Evolutionary conservation across 2,329 filamentous ascomycete genomes (phyloP).

Genomic region (Lasiodiplodia sp.): DNA sequence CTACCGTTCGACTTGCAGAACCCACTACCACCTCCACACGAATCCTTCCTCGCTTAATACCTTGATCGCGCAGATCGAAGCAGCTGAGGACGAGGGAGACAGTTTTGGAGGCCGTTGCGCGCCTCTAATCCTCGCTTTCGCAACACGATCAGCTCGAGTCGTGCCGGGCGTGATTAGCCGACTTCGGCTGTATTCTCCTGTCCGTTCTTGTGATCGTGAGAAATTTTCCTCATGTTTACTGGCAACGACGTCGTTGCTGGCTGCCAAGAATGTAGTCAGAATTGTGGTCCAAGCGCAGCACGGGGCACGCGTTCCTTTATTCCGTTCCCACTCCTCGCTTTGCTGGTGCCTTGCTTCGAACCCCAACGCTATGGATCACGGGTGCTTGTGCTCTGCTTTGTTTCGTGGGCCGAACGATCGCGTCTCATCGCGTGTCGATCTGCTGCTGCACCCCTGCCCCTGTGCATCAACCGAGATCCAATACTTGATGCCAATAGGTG

Average conservation of each 20-base stretch:
- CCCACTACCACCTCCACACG: not conserved
- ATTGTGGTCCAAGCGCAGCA: not conserved
- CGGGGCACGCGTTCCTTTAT: slow-evolving; percentile 20
- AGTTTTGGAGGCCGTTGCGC: not conserved
- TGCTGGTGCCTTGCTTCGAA: slow-evolving; percentile 19
- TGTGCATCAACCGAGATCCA: slow-evolving; percentile 12
- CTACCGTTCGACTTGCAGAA: not conserved
- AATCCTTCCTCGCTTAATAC: not conserved
- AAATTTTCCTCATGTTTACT: not conserved
- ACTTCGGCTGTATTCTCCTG: not conserved
- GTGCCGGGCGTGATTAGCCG: not conserved
- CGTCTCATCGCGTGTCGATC: slow-evolving; percentile 6
- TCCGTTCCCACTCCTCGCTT: slow-evolving; percentile 1
- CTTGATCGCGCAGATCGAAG: not conserved
- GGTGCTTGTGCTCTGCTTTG: slow-evolving; percentile 1
- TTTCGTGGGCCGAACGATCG: not conserved
- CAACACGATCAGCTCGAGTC: not conserved
- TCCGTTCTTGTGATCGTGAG: not conserved
- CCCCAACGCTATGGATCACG: slow-evolving; percentile 6
- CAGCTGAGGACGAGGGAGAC: not conserved
- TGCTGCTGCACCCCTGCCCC: slow-evolving; percentile 1
- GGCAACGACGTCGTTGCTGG: not conserved
- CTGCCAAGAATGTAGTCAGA: not conserved
- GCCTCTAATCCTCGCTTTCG: not conserved
- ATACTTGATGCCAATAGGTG: not conserved